Evolutionary conservation across 2,329 filamentous ascomycete genomes (phyloP).

Genomic region (Geosmithia morbida): DNA sequence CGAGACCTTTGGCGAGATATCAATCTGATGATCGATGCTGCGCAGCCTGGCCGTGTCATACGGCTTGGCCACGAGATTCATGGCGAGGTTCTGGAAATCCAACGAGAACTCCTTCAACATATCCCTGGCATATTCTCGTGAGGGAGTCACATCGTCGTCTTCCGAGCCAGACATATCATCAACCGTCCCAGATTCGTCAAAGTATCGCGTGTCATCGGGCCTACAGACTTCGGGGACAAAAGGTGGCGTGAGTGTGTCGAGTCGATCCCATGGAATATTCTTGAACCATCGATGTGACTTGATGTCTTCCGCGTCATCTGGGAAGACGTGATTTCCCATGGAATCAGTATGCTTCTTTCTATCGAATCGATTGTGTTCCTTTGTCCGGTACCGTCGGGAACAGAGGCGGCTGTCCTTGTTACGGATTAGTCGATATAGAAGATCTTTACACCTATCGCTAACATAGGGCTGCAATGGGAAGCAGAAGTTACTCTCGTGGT

Average conservation of each 20-base stretch:
- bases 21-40: slow-evolving; percentile 32
- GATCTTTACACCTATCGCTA: slow-evolving; percentile 58
- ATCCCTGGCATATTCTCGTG: slow-evolving; percentile 14
- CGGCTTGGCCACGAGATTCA: slow-evolving; percentile 28
- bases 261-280: slow-evolving; percentile 60
- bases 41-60: slow-evolving; percentile 33
- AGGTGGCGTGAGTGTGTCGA: slow-evolving; percentile 59
- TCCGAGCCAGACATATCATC: slow-evolving; percentile 43
- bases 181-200: slow-evolving; percentile 68
- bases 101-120: slow-evolving; percentile 22
- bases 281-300: slow-evolving; percentile 80
- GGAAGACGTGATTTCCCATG: slow-evolving; percentile 52
- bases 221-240: slow-evolving; percentile 61
- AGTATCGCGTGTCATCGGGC: slow-evolving; percentile 72
- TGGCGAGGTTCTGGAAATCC: slow-evolving; percentile 26
- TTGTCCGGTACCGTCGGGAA: slow-evolving; percentile 56
- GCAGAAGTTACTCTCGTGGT: slow-evolving; percentile 53
- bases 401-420: slow-evolving; percentile 66
- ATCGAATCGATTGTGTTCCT: slow-evolving; percentile 30
- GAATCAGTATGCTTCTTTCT: slow-evolving; percentile 8
- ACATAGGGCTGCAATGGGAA: slow-evolving; percentile 57
- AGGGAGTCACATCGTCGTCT: slow-evolving; percentile 12
- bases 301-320: slow-evolving; percentile 78
- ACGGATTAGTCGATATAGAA: slow-evolving; percentile 58
- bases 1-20: slow-evolving; percentile 18